These are phyloP conservation scores for Teratosphaeriaceae sp. DNA, from an alignment of 2,329 filamentous ascomycete genomes.

Conservation along the genomic window DNA sequence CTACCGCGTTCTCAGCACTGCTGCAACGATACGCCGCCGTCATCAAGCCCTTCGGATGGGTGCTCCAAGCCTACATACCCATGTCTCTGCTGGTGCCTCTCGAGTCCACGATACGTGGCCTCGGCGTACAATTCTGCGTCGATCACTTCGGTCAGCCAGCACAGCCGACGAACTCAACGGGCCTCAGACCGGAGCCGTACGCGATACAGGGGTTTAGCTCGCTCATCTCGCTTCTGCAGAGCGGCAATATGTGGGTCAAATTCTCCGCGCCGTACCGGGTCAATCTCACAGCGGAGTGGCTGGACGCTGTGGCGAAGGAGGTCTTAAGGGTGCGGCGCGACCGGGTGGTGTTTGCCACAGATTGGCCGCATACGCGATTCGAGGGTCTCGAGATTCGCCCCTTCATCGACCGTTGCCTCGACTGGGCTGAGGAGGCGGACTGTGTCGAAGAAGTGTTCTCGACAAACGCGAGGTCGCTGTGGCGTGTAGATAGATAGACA, in stretches of 20 bases:
- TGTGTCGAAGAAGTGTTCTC: background rate
- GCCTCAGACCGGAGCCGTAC: conserved; percentile 29
- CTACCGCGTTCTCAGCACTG: conserved; percentile 34
- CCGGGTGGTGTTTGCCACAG: conserved; percentile 52
- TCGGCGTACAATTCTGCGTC: conserved; percentile 48
- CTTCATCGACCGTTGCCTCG: conserved; percentile 47
- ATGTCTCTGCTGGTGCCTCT: conserved; percentile 47
- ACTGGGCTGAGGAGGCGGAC: conserved; percentile 39
- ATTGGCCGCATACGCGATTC: conserved; percentile 59
- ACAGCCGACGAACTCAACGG: conserved; percentile 31
- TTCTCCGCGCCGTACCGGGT: conserved; percentile 54
- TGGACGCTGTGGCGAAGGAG: conserved; percentile 45
- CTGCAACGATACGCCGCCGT: conserved; percentile 26
- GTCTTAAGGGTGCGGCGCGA: conserved; percentile 40
- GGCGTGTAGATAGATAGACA: background rate
- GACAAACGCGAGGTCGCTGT: background rate
- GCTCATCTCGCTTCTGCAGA: conserved; percentile 41
- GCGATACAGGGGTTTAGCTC: conserved; percentile 43
- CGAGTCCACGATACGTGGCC: conserved; percentile 40
- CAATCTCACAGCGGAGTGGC: conserved; percentile 37
- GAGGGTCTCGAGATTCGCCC: conserved; percentile 49
- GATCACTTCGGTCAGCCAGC: conserved; percentile 49
- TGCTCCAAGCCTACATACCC: conserved; percentile 52
- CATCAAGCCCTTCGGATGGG: conserved; percentile 41
- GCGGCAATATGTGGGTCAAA: conserved; percentile 50